A percentile compares a stretch with the other conserved stretches of the same genome.
Evolutionary conservation across 176 grass and related monocot genomes (phyloP).

Genomic region (Phragmites australis): DNA sequence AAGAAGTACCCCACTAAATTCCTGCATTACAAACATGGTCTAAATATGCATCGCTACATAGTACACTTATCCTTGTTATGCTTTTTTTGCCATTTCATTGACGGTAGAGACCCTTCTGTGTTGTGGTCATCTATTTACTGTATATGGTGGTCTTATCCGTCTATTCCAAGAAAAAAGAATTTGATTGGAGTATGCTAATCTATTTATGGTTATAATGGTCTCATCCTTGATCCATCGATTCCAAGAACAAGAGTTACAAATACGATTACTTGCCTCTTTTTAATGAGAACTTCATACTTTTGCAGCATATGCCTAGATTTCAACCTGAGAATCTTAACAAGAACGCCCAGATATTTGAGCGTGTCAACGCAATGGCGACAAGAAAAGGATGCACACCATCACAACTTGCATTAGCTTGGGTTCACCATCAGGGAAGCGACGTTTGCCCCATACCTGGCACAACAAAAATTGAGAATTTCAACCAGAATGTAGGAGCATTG

Average conservation of each 20-base stretch:
- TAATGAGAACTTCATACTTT: neutral
- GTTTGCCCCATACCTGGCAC: conserved; percentile 80
- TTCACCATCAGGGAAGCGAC: conserved; percentile 63
- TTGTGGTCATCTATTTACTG: no score
- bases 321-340: conserved; percentile 56
- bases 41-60: no score
- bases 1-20: no score
- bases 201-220: neutral
- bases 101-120: no score
- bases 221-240: neutral
- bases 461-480: conserved; percentile 61
- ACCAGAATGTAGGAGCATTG: conserved; percentile 55
- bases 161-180: no score
- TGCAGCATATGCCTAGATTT: conserved; percentile 52
- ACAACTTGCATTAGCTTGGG: conserved; percentile 63
- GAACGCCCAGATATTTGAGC: conserved; percentile 50
- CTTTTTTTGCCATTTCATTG: no score
- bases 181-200: no score
- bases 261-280: neutral
- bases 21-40: no score
- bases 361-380: conserved; percentile 45
- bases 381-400: conserved; percentile 59
- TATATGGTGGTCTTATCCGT: no score
- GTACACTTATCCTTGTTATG: neutral
- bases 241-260: neutral